These are phyloP conservation scores for Dendrothele bispora DNA, from an alignment of 768 basidiomycete genomes.

Conservation along the genomic window DNA sequence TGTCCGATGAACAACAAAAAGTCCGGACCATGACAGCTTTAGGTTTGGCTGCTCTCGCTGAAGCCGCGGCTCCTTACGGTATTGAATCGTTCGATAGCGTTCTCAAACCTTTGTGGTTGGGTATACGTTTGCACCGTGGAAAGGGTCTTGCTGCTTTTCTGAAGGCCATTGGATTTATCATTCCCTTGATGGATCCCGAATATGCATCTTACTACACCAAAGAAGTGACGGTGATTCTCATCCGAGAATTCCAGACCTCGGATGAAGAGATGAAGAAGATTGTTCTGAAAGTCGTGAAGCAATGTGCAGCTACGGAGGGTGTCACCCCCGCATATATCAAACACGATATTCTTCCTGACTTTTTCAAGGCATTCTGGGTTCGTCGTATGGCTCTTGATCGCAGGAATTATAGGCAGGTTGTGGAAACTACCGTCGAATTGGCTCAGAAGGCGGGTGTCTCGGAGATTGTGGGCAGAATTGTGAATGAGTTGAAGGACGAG, in stretches of 20 bases:
- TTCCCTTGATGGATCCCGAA: constrained; percentile 99
- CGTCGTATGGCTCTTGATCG: constrained; percentile 96
- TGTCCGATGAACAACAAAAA: constrained; percentile 94
- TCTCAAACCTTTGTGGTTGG: constrained; percentile 90
- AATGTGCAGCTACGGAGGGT: constrained; percentile 98
- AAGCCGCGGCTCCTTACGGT: constrained; percentile 97
- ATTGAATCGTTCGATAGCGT: constrained; percentile 99
- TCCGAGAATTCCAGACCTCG: constrained; percentile 97
- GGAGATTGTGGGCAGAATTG: constrained; percentile 88
- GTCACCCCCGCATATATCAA: constrained; percentile 96
- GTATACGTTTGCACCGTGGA: constrained; percentile 92
- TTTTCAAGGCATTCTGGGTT: constrained; percentile 99
- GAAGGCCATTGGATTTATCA: constrained; percentile 99
- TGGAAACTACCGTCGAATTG: constrained; percentile 97
- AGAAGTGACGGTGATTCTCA: constrained; percentile 94
- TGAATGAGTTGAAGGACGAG: constrained; percentile 90
- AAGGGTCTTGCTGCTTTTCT: constrained; percentile 94
- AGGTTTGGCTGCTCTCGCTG: constrained; percentile 89
- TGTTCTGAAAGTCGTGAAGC: constrained; percentile 97
- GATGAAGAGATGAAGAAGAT: constrained; percentile 99
- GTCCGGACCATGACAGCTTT: constrained; percentile 96
- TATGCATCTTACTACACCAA: constrained; percentile 99
- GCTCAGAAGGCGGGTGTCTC: constrained; percentile 97
- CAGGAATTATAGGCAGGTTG: constrained; percentile 94
- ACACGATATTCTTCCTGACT: constrained; percentile 96